phyloP scores from a whole-genome alignment of 345 rosid species.

The Boechera retrofracta region DNA sequence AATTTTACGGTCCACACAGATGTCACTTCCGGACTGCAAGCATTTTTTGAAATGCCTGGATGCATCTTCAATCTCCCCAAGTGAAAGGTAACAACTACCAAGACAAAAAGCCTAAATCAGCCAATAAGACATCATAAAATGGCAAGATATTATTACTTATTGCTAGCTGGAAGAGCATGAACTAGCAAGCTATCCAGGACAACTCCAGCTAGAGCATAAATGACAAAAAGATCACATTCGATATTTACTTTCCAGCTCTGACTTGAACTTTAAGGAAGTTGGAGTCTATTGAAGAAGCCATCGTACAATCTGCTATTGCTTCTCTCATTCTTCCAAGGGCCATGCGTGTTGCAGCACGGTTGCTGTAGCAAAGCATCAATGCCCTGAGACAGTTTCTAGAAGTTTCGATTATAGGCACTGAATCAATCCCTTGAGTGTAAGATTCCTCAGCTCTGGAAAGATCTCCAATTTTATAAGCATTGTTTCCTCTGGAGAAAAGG shows the following conservation, averaged over 20 bases:
- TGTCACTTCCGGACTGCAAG: constrained; percentile 71
- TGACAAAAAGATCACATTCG: constrained; percentile 22
- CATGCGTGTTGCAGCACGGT: constrained; percentile 92
- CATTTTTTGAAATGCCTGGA: constrained; percentile 74
- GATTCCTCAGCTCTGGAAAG: constrained; percentile 80
- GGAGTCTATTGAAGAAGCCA: constrained; percentile 82
- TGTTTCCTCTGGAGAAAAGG: constrained; percentile 77
- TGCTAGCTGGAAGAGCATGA: constrained; percentile 23
- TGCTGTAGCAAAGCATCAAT: constrained; percentile 92
- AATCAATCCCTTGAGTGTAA: constrained; percentile 79
- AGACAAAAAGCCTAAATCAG: constrained; percentile 31
- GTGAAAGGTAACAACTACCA: constrained; percentile 84
- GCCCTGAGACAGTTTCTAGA: constrained; percentile 87
- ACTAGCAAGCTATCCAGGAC: constrained; percentile 17
- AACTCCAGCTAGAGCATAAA: constrained; percentile 18
- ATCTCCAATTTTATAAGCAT: constrained; percentile 79
- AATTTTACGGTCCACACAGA: constrained; percentile 81
- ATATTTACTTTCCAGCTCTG: constrained; percentile 88
- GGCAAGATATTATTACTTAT: constrained; percentile 6
- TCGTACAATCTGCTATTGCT: constrained; percentile 82
- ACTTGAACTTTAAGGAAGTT: constrained; percentile 82
- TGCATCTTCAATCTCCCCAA: constrained; percentile 92
- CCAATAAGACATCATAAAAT: constrained; percentile 22
- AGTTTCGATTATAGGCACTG: constrained; percentile 66
- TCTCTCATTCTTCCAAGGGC: constrained; percentile 90